Conservation (phyloP, 768 basidiomycete species). For the Cystoderma amianthinum region DNA sequence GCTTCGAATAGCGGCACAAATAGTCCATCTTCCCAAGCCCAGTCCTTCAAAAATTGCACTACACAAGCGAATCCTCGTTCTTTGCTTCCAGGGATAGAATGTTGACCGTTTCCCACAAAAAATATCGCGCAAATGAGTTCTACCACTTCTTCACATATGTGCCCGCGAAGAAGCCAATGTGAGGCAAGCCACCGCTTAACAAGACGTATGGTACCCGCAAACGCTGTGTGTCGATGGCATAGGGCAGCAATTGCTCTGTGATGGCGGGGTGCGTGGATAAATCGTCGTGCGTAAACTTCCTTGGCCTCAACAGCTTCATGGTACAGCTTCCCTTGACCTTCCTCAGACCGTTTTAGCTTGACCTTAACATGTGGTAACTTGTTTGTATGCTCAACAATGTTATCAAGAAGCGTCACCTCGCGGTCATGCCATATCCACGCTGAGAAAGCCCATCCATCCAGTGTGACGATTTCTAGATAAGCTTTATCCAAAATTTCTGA, state of each 20-base stretch:
- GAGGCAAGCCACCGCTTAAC: constrained; percentile 90
- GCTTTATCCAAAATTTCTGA: constrained; percentile 64
- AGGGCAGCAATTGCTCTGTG: constrained; percentile 78
- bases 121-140: constrained; percentile 81
- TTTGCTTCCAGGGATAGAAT: constrained; percentile 62
- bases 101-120: constrained; percentile 54
- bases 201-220: constrained; percentile 78
- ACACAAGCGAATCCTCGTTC: constrained; percentile 75
- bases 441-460: constrained; percentile 84
- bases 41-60: constrained; percentile 67
- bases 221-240: constrained; percentile 74
- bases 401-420: constrained; percentile 73
- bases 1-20: constrained; percentile 66
- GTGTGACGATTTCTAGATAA: constrained; percentile 69
- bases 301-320: constrained; percentile 50
- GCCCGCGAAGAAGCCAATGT: constrained; percentile 77
- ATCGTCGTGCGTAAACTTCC: constrained; percentile 59
- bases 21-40: constrained; percentile 77
- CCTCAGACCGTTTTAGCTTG: constrained; percentile 19
- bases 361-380: constrained; percentile 30
- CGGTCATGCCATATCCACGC: constrained; percentile 84
- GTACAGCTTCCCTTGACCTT: constrained; percentile 38
- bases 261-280: constrained; percentile 76
- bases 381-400: constrained; percentile 44
- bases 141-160: constrained; percentile 71